Conservation (phyloP, 1,139 yeast genomes). For the Geotrichum candidum region DNA sequence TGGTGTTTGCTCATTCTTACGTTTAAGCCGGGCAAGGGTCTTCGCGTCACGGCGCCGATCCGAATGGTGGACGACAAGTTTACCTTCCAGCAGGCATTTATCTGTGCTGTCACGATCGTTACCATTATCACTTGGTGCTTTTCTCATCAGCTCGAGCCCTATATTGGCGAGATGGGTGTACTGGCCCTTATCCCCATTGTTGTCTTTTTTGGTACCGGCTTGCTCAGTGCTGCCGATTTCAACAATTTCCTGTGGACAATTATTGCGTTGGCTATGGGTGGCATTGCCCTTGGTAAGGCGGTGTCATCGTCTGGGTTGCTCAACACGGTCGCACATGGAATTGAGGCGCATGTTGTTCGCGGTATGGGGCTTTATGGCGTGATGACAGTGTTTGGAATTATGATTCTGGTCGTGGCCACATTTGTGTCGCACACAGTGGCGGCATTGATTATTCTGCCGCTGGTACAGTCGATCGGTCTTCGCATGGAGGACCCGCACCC, state of each 20-base stretch:
- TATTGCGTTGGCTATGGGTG: conserved; percentile 93
- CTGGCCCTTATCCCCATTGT: conserved; percentile 81
- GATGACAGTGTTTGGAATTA: conserved; percentile 66
- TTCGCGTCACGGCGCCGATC: conserved; percentile 51
- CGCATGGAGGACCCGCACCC: conserved; percentile 65
- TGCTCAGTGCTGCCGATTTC: conserved; percentile 76
- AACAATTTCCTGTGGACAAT: conserved; percentile 94
- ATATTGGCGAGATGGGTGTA: conserved; percentile 86
- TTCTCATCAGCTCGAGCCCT: conserved; percentile 57
- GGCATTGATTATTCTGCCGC: conserved; percentile 81
- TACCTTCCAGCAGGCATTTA: conserved; percentile 66
- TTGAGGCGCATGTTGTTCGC: conserved; percentile 52
- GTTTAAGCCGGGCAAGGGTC: conserved; percentile 51
- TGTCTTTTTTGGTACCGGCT: conserved; percentile 79
- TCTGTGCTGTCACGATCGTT: conserved; percentile 54
- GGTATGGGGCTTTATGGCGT: conserved; percentile 63
- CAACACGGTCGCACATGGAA: conserved; percentile 64
- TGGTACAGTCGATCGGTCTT: conserved; percentile 81
- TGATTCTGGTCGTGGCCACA: conserved; percentile 79
- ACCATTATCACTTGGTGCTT: conserved; percentile 88
- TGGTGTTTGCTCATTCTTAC: conserved; percentile 68
- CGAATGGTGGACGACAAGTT: conserved; percentile 55
- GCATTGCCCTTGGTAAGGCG: conserved; percentile 87
- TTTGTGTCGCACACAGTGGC: conserved; percentile 96
- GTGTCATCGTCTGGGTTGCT: conserved; percentile 83